Evolutionary conservation across 2,329 filamentous ascomycete species (phyloP).

Genomic region (Orbilia ellipsospora): DNA sequence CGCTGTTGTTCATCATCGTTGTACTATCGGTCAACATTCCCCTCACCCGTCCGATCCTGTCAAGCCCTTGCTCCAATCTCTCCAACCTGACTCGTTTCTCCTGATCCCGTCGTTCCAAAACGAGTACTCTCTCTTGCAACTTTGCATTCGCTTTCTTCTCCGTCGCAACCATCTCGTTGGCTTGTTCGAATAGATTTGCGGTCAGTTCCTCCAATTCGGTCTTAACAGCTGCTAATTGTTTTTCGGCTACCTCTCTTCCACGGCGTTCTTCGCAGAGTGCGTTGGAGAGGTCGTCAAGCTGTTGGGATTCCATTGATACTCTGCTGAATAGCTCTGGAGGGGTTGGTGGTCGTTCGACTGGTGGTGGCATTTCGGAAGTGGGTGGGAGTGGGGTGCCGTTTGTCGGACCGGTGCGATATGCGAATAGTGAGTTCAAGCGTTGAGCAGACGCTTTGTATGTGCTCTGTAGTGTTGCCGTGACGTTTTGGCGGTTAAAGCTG

Average conservation of each 20-base stretch:
- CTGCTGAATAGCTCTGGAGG: conserved; percentile 56
- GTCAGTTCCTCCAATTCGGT: conserved; percentile 82
- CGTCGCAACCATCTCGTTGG: conserved; percentile 85
- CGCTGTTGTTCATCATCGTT: background rate
- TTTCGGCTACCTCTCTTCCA: conserved; percentile 76
- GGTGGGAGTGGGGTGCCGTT: conserved; percentile 55
- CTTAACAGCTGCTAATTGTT: conserved; percentile 73
- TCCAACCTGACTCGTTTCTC: conserved; percentile 78
- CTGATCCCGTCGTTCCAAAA: conserved; percentile 75
- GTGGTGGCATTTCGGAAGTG: conserved; percentile 59
- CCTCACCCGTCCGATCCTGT: conserved; percentile 76
- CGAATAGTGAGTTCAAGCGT: conserved; percentile 35
- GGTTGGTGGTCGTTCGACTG: conserved; percentile 57
- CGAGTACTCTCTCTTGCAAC: conserved; percentile 76
- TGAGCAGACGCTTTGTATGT: conserved; percentile 37
- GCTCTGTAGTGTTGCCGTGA: conserved; percentile 54
- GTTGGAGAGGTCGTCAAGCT: conserved; percentile 70
- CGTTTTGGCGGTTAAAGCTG: conserved; percentile 51
- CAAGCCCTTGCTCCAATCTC: conserved; percentile 76
- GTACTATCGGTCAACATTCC: conserved; percentile 67
- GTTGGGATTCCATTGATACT: conserved; percentile 63
- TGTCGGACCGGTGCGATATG: conserved; percentile 48
- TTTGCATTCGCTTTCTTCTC: conserved; percentile 77
- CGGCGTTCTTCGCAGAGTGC: conserved; percentile 68
- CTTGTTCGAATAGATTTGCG: conserved; percentile 80